These are phyloP conservation scores for Monilinia fructigena DNA, from an alignment of 2,329 filamentous ascomycete species.

Conservation along the genomic window DNA sequence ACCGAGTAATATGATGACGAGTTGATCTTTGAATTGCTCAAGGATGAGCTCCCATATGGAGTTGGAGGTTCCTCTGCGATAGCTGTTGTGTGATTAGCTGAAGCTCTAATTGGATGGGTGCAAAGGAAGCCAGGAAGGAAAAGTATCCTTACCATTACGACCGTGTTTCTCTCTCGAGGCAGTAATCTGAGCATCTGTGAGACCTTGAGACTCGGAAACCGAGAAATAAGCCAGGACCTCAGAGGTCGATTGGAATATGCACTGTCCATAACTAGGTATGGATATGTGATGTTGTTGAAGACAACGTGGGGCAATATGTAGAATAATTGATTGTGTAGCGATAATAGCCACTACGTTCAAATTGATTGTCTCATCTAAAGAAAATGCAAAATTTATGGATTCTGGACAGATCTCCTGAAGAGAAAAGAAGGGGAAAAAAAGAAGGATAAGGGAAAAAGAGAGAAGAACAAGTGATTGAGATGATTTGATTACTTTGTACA, in stretches of 20 bases:
- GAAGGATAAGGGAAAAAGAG: background rate
- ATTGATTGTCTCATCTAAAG: slow-evolving; percentile 25
- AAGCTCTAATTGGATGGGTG: slow-evolving; percentile 20
- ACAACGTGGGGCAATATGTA: slow-evolving; percentile 15
- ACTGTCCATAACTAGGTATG: slow-evolving; percentile 53
- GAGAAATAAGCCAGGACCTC: slow-evolving; percentile 59
- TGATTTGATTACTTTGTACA: no score
- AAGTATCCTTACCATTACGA: slow-evolving; percentile 57
- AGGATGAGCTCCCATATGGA: slow-evolving; percentile 91
- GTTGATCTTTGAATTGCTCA: slow-evolving; percentile 98
- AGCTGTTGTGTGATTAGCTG: slow-evolving; percentile 47
- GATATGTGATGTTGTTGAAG: slow-evolving; percentile 14
- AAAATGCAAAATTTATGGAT: background rate
- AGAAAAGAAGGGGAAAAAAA: background rate
- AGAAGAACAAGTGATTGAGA: no score
- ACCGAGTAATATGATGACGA: slow-evolving; percentile 90
- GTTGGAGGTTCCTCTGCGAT: slow-evolving; percentile 90
- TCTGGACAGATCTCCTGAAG: slow-evolving; percentile 18
- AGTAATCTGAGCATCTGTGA: slow-evolving; percentile 58
- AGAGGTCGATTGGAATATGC: slow-evolving; percentile 59
- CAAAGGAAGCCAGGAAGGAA: slow-evolving; percentile 20
- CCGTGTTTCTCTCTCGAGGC: slow-evolving; percentile 59
- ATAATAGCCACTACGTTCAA: slow-evolving; percentile 23
- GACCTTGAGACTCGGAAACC: slow-evolving; percentile 54
- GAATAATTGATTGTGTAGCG: slow-evolving; percentile 22